Base-by-base conservation (phyloP, 352 stramenopile genomes). In the Phytophthora pinifolia region DNA sequence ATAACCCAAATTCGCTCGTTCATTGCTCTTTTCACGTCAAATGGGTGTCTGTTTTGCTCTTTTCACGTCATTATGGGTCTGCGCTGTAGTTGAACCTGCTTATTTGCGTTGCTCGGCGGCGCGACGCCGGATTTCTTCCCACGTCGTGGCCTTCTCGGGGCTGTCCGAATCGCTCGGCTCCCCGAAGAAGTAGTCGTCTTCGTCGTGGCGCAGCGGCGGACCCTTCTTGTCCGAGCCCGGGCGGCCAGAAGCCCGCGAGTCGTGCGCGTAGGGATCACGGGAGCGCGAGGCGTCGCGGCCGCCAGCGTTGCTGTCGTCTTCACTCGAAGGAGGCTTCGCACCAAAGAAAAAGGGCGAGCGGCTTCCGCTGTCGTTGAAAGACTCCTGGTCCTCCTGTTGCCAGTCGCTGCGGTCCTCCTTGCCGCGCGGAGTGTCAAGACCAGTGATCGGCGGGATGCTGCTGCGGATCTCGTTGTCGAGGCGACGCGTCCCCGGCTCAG, bases 121-220 rank as follows among this genome's bases (percentile, higher is more conserved):
- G 9, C 76, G 83, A 42, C 75, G 72, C 32, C 83, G 80, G 22
- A 93, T 81, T 25, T 93, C 80, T 35, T 93, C 80, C 83, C 83
- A 93, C 7, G 80, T 88, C 10, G 78, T 90, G 7, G 70, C 65
- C 32, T 86, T 79, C 17, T 33, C 46, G 2, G 47, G 42, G 13
- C 45, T 31, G 8, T 81, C 64, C 10, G 37, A 9, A 2, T 75
- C 48, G 15, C 50, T 68, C 15, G 59, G 45, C 8, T 46, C 46
- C 4, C 57, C 71, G 27, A 82, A 79, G 53, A 76, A 83, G 49
- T 85, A 82, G 14, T 79, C 63, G 37, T 83, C 74, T 25, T 84
- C 66, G 12, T 88, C 67, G 37, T 70, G 59, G 14, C 61, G 64
- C 48, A 74, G 41, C 47, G 52, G 17, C 9, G 53, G 27, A 2